Conservation (phyloP, 805 yeast genomes). For the Starmerella sp. region DNA sequence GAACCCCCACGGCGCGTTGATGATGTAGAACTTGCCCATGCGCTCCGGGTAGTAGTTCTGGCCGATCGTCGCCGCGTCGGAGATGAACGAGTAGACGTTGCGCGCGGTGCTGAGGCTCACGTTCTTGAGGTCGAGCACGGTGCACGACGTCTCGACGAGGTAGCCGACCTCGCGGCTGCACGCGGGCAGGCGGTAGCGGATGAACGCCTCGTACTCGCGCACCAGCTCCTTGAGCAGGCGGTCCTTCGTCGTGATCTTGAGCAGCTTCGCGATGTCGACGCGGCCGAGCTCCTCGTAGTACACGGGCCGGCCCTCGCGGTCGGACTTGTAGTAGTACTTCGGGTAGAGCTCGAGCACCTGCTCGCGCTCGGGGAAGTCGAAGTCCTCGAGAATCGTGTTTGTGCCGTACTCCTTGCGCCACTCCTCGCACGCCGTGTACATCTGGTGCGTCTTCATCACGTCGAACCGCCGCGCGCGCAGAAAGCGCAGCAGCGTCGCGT, state of each 20-base stretch:
- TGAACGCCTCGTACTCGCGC: conserved; percentile 94
- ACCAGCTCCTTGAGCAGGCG: conserved; percentile 92
- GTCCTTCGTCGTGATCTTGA: conserved; percentile 86
- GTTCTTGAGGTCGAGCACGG: conserved; percentile 90
- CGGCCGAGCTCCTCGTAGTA: conserved; percentile 89
- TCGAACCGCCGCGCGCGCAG: conserved; percentile 94
- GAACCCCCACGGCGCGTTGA: conserved; percentile 96
- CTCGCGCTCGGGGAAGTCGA: conserved; percentile 88
- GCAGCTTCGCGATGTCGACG: conserved; percentile 82
- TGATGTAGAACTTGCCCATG: conserved; percentile 94
- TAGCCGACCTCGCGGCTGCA: conserved; percentile 72
- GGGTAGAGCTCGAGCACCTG: conserved; percentile 83
- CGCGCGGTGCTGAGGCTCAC: conserved; percentile 75
- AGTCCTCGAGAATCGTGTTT: conserved; percentile 74
- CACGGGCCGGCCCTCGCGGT: conserved; percentile 92
- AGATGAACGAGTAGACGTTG: conserved; percentile 76
- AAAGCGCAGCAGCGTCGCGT: conserved; percentile 70
- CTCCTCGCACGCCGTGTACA: conserved; percentile 78
- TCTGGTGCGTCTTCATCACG: conserved; percentile 58
- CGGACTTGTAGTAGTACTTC: conserved; percentile 94
- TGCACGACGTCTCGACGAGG: conserved; percentile 90
- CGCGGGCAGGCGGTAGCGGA: conserved; percentile 77
- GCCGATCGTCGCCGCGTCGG: conserved; percentile 87
- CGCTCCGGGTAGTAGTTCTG: conserved; percentile 98
- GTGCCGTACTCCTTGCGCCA: conserved; percentile 87